Base-by-base conservation (phyloP, 1,139 yeast species). In the Kluyveromyces marxianus region DNA sequence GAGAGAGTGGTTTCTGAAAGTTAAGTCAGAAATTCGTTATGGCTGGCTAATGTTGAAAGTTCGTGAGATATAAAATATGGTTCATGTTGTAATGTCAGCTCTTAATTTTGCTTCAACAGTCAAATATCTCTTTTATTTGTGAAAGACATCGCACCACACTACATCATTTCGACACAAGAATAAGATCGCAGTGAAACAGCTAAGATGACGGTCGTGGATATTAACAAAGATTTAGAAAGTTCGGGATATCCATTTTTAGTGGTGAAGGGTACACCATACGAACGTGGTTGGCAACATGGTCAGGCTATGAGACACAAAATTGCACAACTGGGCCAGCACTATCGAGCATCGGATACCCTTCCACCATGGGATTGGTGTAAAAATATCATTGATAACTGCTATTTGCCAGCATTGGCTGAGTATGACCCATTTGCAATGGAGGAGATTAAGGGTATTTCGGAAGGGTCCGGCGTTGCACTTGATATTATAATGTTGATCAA, bases 321-420 rank as follows among this genome's bases (percentile, higher is more conserved):
- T 14, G 7, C 24, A 10, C 35, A 33, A 14, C n/a, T 33, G 35
- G 35, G 35, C n/a, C 35, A 33, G n/a, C 35, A 33, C 35, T 33
- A 33, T 14, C 7, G 14, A 33, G 35, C 7, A 14, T 33, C 35
- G 7, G 24, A 14, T 14, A 33, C 35, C 7, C 14, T 33, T 6
- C 35, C 35, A 33, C 35, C 35, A 33, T 33, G 35, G 35, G 35
- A 33, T 6, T 33, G 35, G 35, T 33, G 35, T 14, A n/a, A 33
- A 14, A 33, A 33, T 33, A 14, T 33, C 24, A 33, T 33, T 33
- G 35, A 8, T 6, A 33, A 33, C 14, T 33, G 35, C 2, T 33
- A 33, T 14, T 10, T 33, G 24, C 35, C 35, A 10, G 35, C 35
- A 33, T n/a, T 33, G 14, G 35, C n/a, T 10, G 7, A 10, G n/a